Base-by-base conservation (phyloP, 2,329 filamentous ascomycete genomes). In the Stemphylium vesicarium region DNA sequence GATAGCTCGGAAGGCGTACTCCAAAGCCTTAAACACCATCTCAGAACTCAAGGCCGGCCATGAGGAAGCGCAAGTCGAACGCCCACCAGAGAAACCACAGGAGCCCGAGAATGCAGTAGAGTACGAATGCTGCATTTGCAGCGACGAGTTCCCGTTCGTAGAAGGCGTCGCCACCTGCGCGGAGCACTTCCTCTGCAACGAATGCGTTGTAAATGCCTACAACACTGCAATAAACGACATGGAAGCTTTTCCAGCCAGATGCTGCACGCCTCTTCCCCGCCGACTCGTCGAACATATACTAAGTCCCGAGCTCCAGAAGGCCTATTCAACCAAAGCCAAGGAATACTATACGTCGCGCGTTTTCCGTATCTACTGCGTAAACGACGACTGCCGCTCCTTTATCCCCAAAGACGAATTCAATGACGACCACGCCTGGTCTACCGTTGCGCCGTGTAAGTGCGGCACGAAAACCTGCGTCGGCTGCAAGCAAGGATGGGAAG, bases 171-270 rank as follows among this genome's bases (percentile, higher is more conserved):
- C 38, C 22, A 35, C 48, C 13, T 56, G 53, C 11, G 20, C 15
- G n/a, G 35, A 32, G 37, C 53, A 56, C 31, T 42, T 56, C 37
- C 38, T 45, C 6, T 56, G 47, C 53, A 51, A 56, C 16, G 15
- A 36, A 4, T 51, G 47, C 41, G 36, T 49, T 24, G 18, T 46
- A 12, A 29, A 51, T 18, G 29, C 41, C 12, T 39, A 51, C 20
- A 29, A 24, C 20, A 31, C 36, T 22, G 49, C 53, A 10, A 26
- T 51, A 20, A 35, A 7, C 3, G 20, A 51, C 37, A 42, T n/a
- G 10, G 24, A 37, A 4, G 42, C 40, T 7, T 51, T 50, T 18
- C 47, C 53, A 29, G 47, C 41, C 4, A 32, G 35, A 12, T 56
- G 53, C 41, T 56, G 41, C 20, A 22, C 42, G 9, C 40, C 39